Base-by-base conservation (phyloP, 2,329 filamentous ascomycete species). In the Paecilomyces niveus region DNA sequence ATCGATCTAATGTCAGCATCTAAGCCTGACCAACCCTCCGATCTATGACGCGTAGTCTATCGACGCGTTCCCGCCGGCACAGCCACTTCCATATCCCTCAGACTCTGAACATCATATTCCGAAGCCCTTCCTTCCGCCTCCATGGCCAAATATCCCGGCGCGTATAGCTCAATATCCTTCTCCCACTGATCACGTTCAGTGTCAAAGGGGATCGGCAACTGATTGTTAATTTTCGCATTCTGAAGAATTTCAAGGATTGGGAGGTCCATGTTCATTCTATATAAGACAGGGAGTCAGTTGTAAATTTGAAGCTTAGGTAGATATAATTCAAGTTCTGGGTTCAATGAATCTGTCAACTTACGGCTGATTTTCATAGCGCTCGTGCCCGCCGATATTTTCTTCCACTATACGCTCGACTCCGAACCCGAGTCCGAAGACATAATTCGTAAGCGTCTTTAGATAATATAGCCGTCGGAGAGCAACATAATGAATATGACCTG, bases 81-180 rank as follows among this genome's bases (percentile, higher is more conserved):
- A 29, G 5, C 26, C 4, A 29, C 1, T 7, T 29, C 26, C 21
- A n/a, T 45, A 18, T 45, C 15, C 15, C 35, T 45, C 8, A 45
- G 35, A 45, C 21, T 45, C 35, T 18, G 35, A 45, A 45, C 6
- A 55, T 65, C 65, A 54, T 70, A 65, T 3, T 55, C 54, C 26
- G 33, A 35, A 55, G 54, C 35, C 22, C 35, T 35, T 13, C 54
- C 54, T 31, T 55, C 54, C 24, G 33, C 31, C 54, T 55, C 54
- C 54, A 55, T 55, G 22, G 35, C 54, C 39, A 55, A 45, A 29
- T 55, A 55, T n/a, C 35, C 54, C n/a, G 54, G 54, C 33, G 54
- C 54, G 50, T 55, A 55, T 4, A 45, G 29, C 54, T 55, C 32
- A 22, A 55, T 45, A 50, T 55, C 33, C n/a, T 45, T 45, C n/a